A percentile compares a stretch with the other conserved stretches of the same genome.
phyloP scores from a whole-genome alignment of 768 basidiomycete genomes.

The Harrya chromipes region DNA sequence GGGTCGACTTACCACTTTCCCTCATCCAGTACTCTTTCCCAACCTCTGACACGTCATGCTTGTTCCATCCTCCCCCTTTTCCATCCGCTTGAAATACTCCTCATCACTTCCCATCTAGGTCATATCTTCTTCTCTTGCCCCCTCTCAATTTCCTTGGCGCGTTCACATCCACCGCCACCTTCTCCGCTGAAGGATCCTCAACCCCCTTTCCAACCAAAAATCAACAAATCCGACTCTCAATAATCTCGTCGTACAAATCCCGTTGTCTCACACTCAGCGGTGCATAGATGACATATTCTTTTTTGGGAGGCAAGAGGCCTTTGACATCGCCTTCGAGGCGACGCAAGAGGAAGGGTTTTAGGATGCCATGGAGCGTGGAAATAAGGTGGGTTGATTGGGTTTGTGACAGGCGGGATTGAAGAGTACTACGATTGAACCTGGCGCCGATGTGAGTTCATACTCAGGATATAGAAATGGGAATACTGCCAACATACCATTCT shows the following conservation, averaged over 20 bases:
- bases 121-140: constrained; percentile 45
- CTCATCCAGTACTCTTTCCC: constrained; percentile 58
- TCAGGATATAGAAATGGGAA: constrained; percentile 1
- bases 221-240: constrained; percentile 65
- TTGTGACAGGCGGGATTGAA: constrained; percentile 53
- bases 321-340: constrained; percentile 89
- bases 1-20: constrained; percentile 51
- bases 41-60: constrained; percentile 49
- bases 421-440: constrained; percentile 71
- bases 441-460: constrained; percentile 2
- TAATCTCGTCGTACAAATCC: constrained; percentile 76
- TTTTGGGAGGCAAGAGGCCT: constrained; percentile 79
- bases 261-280: constrained; percentile 81
- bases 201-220: constrained; percentile 47
- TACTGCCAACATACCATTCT: constrained; percentile 57
- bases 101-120: constrained; percentile 56
- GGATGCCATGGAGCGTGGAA: constrained; percentile 78
- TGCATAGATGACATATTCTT: constrained; percentile 92
- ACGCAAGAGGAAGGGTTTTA: constrained; percentile 93
- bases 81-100: constrained; percentile 63
- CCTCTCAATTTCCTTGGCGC: constrained; percentile 34
- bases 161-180: constrained; percentile 30
- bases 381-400: constrained; percentile 67
- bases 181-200: constrained; percentile 18
- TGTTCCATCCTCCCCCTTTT: constrained; percentile 43